Percentiles rank a stretch among this genome's conserved stretches.
phyloP scores from a whole-genome alignment of 2,329 filamentous ascomycete species.

The Cordyceps fumosorosea region DNA sequence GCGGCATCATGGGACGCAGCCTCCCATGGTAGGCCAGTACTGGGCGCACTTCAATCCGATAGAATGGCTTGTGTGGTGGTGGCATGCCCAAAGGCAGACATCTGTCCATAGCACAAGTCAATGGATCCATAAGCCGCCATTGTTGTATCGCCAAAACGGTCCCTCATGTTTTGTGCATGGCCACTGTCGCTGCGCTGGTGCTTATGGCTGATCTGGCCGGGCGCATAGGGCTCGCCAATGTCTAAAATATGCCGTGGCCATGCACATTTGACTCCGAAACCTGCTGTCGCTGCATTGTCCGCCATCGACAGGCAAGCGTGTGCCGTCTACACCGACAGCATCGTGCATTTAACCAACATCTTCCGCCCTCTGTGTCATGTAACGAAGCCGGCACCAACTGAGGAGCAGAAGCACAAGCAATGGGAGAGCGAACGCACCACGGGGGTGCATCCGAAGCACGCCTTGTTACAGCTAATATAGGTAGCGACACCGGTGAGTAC shows the following conservation, averaged over 20 bases:
- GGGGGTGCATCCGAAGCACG: background rate
- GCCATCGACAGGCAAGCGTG: too few relatives aligned
- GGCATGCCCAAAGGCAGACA: background rate
- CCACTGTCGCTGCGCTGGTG: too few relatives aligned
- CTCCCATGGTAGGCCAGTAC: background rate
- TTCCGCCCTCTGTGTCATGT: too few relatives aligned
- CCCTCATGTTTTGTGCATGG: too few relatives aligned
- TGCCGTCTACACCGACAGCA: too few relatives aligned
- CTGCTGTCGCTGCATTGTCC: too few relatives aligned
- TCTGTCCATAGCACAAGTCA: background rate
- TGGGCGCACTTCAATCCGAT: background rate
- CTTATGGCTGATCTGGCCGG: too few relatives aligned
- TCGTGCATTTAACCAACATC: too few relatives aligned
- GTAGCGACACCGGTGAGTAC: background rate
- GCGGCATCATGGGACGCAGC: background rate
- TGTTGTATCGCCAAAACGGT: background rate
- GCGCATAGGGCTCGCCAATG: too few relatives aligned
- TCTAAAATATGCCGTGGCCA: too few relatives aligned
- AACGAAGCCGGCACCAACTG: too few relatives aligned
- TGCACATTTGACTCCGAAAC: too few relatives aligned
- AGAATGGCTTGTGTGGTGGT: background rate
- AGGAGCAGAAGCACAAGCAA: background rate
- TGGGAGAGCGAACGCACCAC: background rate
- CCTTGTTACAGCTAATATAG: background rate
- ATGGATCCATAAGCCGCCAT: background rate